phyloP scores from a whole-genome alignment of 495 filamentous ascomycete genomes.

The Immersiella caudata region DNA sequence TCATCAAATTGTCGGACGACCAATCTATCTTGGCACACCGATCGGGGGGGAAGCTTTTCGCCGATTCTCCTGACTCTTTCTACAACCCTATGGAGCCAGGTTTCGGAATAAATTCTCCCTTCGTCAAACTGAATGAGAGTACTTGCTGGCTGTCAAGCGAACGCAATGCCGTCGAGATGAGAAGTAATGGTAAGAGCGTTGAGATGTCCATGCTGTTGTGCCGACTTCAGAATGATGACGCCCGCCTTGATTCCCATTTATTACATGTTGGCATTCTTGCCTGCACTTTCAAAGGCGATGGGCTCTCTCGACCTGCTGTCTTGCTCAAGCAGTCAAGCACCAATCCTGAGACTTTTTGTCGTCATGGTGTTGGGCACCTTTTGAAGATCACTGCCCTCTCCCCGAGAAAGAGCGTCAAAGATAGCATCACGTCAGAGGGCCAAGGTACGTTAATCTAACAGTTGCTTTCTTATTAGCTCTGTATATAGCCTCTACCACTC shows the following conservation, averaged over 20 bases:
- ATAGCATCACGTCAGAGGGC: background rate
- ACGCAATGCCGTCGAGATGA: background rate
- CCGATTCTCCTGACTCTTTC: background rate
- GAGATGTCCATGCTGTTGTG: constrained; percentile 2
- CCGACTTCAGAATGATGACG: background rate
- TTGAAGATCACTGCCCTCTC: background rate
- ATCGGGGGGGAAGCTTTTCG: background rate
- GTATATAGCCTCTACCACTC: background rate
- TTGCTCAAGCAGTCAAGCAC: background rate
- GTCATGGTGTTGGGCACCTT: background rate
- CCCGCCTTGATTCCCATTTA: background rate
- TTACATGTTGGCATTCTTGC: background rate
- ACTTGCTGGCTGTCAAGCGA: background rate
- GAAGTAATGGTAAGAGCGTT: background rate
- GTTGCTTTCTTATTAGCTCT: background rate
- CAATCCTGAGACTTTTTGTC: background rate
- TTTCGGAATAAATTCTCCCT: background rate
- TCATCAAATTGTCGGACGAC: background rate
- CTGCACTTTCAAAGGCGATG: background rate
- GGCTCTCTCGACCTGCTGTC: background rate
- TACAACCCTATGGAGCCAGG: background rate
- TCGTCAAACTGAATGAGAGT: background rate
- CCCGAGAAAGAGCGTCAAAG: background rate
- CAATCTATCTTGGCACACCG: constrained; percentile 7
- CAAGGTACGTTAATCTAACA: background rate